A percentile compares a stretch with the other conserved stretches of the same genome.
Conservation (phyloP, 202 grass and related monocot genomes). For the Schoenoplectus triqueter region DNA sequence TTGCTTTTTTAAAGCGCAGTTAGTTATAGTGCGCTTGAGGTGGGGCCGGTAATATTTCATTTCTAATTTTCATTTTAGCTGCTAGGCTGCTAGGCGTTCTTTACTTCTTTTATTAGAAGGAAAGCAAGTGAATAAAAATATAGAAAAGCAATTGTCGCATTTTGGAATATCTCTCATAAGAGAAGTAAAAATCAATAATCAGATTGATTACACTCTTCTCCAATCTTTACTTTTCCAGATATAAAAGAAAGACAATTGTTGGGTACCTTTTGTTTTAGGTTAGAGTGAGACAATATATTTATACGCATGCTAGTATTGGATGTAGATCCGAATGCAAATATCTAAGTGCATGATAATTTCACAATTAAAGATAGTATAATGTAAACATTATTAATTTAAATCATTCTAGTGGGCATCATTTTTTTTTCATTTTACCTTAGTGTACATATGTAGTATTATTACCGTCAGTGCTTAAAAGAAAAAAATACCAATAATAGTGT, state of each 20-base stretch:
- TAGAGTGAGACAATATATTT: background rate
- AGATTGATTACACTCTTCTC: background rate
- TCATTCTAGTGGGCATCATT: too few relatives aligned
- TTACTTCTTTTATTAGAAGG: constrained; percentile 33
- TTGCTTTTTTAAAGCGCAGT: background rate
- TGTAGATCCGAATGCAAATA: background rate
- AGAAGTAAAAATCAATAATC: too few relatives aligned
- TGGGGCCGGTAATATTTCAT: background rate
- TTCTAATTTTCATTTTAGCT: background rate
- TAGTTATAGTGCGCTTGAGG: constrained; percentile 11
- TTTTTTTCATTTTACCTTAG: too few relatives aligned
- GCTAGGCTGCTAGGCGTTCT: background rate
- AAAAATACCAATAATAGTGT: background rate
- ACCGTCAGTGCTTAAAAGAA: too few relatives aligned
- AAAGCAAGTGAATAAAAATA: constrained; percentile 23
- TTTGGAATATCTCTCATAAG: background rate
- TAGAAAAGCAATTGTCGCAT: background rate
- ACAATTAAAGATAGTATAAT: background rate
- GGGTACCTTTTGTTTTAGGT: background rate
- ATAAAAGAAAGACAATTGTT: background rate
- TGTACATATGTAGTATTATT: too few relatives aligned
- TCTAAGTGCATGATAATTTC: background rate
- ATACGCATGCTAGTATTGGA: background rate
- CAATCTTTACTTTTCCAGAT: background rate
- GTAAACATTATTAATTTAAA: too few relatives aligned